phyloP scores from a whole-genome alignment of 352 stramenopile species.

The Globisporangium cystogenes region DNA sequence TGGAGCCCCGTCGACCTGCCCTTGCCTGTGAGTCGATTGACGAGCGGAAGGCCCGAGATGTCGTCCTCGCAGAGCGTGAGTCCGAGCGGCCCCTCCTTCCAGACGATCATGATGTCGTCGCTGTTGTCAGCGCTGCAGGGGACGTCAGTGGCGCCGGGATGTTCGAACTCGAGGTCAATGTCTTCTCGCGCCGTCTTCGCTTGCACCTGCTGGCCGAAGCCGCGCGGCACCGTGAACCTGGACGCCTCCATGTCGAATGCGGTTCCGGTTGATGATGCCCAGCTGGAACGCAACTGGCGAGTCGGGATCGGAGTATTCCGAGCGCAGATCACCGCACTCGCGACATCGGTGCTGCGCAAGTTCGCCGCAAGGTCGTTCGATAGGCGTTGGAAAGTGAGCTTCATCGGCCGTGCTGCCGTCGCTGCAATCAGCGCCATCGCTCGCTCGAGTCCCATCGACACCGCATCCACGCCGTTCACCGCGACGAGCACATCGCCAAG shows the following conservation, averaged over 20 bases:
- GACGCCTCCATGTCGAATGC: not conserved
- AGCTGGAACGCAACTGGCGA: slow-evolving; percentile 1
- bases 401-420: slow-evolving; percentile 24
- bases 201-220: not conserved
- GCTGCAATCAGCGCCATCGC: slow-evolving; percentile 31
- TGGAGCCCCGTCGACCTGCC: slow-evolving; percentile 33
- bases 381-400: slow-evolving; percentile 49
- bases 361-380: slow-evolving; percentile 9
- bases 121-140: not conserved
- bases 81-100: slow-evolving; percentile 37
- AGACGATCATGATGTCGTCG: slow-evolving; percentile 38
- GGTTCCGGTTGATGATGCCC: not conserved
- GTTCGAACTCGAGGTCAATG: not conserved
- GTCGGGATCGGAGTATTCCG: not conserved
- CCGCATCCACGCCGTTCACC: slow-evolving; percentile 47
- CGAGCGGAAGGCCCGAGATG: slow-evolving; percentile 37
- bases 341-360: slow-evolving; percentile 2
- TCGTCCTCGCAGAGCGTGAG: slow-evolving; percentile 47
- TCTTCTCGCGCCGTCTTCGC: slow-evolving; percentile 1
- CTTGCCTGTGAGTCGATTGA: slow-evolving; percentile 72
- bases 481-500: slow-evolving; percentile 48
- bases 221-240: not conserved
- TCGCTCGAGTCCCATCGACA: slow-evolving; percentile 29
- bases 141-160: not conserved
- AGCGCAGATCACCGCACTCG: not conserved